Percentiles rank a stretch among this genome's conserved stretches.
Conservation (phyloP, 352 stramenopile genomes). For the Pythium phragmiticola region DNA sequence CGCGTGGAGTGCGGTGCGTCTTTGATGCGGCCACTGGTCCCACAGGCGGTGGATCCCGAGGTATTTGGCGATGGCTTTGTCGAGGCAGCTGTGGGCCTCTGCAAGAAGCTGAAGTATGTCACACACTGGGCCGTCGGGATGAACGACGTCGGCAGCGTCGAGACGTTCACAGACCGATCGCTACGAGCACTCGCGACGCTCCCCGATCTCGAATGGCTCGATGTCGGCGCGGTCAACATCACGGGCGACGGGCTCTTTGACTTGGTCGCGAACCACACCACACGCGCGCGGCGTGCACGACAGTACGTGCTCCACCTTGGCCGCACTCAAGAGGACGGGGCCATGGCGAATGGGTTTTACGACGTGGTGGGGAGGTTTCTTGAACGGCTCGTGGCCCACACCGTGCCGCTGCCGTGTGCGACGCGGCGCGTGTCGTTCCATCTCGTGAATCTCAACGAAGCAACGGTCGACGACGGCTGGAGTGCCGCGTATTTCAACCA, state of each 20-base stretch:
- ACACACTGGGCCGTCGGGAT: neutral
- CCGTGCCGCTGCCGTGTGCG: neutral
- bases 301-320: slow-evolving; percentile 4
- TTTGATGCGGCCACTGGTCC: too few relatives aligned
- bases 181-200: slow-evolving; percentile 8
- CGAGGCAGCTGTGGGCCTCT: neutral
- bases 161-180: slow-evolving; percentile 8
- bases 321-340: neutral
- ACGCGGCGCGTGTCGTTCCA: slow-evolving; percentile 3
- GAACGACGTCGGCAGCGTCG: neutral
- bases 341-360: slow-evolving; percentile 1
- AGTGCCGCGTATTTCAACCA: slow-evolving; percentile 13
- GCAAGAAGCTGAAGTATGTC: slow-evolving; percentile 4
- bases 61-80: slow-evolving; percentile 7
- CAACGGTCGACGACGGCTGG: slow-evolving; percentile 2
- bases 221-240: slow-evolving; percentile 4
- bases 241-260: slow-evolving; percentile 12
- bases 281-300: neutral
- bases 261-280: neutral
- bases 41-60: neutral
- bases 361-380: slow-evolving; percentile 1
- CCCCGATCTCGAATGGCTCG: neutral
- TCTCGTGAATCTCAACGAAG: slow-evolving; percentile 9
- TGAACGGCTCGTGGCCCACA: neutral
- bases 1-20: neutral